Conservation (phyloP, 257 asterid genomes). For the Leptodermis oblonga region DNA sequence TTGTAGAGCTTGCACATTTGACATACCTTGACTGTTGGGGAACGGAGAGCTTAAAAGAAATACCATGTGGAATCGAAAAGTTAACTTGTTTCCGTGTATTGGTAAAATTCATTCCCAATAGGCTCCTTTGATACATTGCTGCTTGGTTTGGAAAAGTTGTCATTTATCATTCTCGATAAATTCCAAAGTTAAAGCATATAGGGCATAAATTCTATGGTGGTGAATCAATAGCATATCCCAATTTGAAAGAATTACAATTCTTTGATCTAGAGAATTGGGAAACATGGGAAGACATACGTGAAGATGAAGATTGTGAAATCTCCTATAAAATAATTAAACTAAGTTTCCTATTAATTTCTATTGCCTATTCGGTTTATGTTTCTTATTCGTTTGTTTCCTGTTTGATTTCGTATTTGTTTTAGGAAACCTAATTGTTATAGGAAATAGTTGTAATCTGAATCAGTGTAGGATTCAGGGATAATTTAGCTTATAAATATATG, state of each 20-base stretch:
- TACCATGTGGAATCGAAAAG: not conserved
- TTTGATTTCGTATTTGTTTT: too few species aligned
- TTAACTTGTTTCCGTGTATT: not conserved
- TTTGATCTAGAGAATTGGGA: not conserved
- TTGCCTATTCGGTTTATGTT: too few species aligned
- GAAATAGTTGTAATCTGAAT: too few species aligned
- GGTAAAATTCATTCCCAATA: not conserved
- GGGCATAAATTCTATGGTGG: not conserved
- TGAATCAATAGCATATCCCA: slow-evolving; percentile 3
- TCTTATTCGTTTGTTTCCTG: too few species aligned
- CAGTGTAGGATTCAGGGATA: too few species aligned
- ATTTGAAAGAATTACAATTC: not conserved
- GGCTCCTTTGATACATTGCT: not conserved
- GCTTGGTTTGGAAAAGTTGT: not conserved
- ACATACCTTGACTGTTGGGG: not conserved
- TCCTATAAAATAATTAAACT: too few species aligned
- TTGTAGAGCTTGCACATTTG: not conserved
- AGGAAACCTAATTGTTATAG: too few species aligned
- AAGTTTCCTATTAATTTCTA: too few species aligned
- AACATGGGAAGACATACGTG: slow-evolving; percentile 10
- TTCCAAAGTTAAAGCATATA: not conserved
- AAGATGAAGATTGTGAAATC: too few species aligned
- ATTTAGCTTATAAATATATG: too few species aligned
- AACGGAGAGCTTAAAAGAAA: not conserved
- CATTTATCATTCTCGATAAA: not conserved